Base-by-base conservation (phyloP, 2,329 filamentous ascomycete genomes). In the Davidsoniella australis region DNA sequence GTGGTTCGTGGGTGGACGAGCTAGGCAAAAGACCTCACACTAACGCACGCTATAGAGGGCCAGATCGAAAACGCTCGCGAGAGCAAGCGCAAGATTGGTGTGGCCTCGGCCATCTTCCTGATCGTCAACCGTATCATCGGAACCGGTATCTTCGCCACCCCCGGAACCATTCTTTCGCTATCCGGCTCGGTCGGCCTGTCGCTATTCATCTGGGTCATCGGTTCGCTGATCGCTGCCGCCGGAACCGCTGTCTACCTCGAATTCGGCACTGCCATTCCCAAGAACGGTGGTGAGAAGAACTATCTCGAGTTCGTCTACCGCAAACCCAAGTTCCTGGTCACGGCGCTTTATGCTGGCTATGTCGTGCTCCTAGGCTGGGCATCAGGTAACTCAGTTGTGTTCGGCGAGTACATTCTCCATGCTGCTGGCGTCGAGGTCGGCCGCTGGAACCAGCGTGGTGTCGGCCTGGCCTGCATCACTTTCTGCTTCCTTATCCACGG, bases 401-500 rank as follows among this genome's bases (percentile, higher is more conserved):
- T 84, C 55, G 78, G 78, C 53, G 77, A 82, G 59, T 83, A 83
- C 61, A 76, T 84, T 50, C 68, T 84, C 2, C 70, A 79, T 57
- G 80, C 79, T 7, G 74, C 78, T 9, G 64, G 75, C 10, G 68
- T 76, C 18, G 72, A 82, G 55, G 73, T 79, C 20, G 70, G 66
- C 45, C 67, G 77, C 18, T 82, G 78, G 78, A 81, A 82, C 60
- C 75, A 82, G 63, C 70, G 80, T 38, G 77, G 69, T 41, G 66
- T 83, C 16, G 80, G 77, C 29, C 63, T 84, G n/a, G 77, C 72
- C 9, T 80, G 78, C 59, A 73, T 83, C 57, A 81, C 77, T 0
- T 60, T 67, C 1, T 77, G 78, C 1, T 82, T 81, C 55, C 56
- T 82, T 38, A 74, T 84, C 54, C 80, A 84, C 59, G 78, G 76